phyloP scores from a whole-genome alignment of 2,329 filamentous ascomycete genomes.

The Sporothrix sp. region DNA sequence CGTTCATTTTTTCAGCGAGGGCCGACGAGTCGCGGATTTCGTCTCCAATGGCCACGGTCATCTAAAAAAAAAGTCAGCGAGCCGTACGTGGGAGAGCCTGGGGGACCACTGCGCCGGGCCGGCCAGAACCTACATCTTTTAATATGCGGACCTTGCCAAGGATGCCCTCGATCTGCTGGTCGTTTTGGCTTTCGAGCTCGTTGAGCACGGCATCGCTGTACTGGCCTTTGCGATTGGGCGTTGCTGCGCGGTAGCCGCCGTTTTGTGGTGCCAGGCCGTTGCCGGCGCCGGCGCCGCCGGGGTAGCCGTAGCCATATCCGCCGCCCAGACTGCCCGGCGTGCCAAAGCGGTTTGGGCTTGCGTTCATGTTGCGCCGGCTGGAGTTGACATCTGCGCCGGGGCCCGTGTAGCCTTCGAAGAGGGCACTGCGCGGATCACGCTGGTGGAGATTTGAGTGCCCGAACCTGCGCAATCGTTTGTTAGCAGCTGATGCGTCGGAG shows the following conservation, averaged over 20 bases:
- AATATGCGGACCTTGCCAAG: slow-evolving; percentile 79
- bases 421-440: slow-evolving; percentile 59
- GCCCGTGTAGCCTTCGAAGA: slow-evolving; percentile 65
- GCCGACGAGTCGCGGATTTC: slow-evolving; percentile 87
- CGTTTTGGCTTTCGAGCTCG: slow-evolving; percentile 93
- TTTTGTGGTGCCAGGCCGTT: slow-evolving; percentile 27
- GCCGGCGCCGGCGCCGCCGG: slow-evolving; percentile 27
- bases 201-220: slow-evolving; percentile 87
- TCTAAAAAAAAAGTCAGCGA: slow-evolving; percentile 36
- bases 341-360: slow-evolving; percentile 34
- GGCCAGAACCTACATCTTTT: slow-evolving; percentile 59
- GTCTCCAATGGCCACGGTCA: slow-evolving; percentile 87
- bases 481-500: too few relatives aligned
- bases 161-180: slow-evolving; percentile 81
- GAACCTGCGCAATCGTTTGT: slow-evolving; percentile 40
- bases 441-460: slow-evolving; percentile 60
- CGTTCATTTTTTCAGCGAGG: slow-evolving; percentile 91
- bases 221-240: slow-evolving; percentile 69
- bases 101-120: neutral
- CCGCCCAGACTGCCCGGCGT: slow-evolving; percentile 26
- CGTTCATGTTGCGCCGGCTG: slow-evolving; percentile 34
- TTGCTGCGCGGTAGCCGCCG: slow-evolving; percentile 52
- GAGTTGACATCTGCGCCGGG: slow-evolving; percentile 34
- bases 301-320: slow-evolving; percentile 46
- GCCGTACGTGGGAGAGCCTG: neutral